phyloP scores from a whole-genome alignment of 768 basidiomycete species.

The Podaxis sp. region DNA sequence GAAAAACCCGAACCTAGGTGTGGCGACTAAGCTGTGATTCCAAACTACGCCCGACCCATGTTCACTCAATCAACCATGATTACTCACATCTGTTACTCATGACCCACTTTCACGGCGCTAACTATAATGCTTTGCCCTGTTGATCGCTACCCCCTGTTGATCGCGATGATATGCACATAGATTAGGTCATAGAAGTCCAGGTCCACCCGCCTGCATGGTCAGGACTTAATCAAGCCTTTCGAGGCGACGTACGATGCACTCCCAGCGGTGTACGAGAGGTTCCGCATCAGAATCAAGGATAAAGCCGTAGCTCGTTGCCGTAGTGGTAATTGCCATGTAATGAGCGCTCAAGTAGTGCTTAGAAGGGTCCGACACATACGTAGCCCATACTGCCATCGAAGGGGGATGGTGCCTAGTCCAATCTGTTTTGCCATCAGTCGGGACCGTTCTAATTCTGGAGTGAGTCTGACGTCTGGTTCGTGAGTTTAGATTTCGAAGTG shows the following conservation, averaged over 20 bases:
- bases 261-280: neutral
- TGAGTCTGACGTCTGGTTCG: neutral
- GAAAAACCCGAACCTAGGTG: neutral
- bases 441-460: neutral
- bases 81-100: neutral
- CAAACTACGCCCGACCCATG: neutral
- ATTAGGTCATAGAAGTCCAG: neutral
- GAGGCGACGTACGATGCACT: too few species aligned
- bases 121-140: neutral
- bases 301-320: neutral
- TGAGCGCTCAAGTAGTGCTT: neutral
- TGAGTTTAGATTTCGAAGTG: neutral
- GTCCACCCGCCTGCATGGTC: neutral
- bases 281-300: neutral
- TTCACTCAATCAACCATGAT: neutral
- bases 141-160: neutral
- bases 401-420: neutral
- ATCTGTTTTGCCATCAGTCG: neutral
- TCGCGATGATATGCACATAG: neutral
- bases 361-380: neutral
- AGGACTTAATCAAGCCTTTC: neutral
- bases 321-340: neutral
- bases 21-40: neutral
- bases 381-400: neutral
- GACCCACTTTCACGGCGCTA: neutral